Evolutionary conservation across 805 yeast species (phyloP).

Genomic region (Barnettozyma pratensis): DNA sequence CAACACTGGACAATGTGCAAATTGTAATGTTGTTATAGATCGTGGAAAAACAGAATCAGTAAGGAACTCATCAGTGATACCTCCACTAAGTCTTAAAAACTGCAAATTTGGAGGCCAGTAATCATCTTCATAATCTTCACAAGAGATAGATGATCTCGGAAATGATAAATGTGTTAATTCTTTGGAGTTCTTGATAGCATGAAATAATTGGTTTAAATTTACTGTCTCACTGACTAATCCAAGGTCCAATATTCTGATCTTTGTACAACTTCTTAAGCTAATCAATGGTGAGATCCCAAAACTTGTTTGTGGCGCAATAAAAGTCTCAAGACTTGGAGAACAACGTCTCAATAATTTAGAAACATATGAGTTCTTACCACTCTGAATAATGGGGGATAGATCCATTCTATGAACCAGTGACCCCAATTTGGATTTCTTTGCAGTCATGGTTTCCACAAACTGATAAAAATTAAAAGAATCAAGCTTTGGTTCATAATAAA

Average conservation of each 20-base stretch:
- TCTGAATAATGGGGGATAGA: constrained; percentile 74
- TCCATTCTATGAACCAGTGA: constrained; percentile 61
- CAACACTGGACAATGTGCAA: constrained; percentile 84
- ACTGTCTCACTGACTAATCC: constrained; percentile 88
- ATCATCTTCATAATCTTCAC: constrained; percentile 47
- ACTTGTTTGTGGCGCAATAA: constrained; percentile 91
- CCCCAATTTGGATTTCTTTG: constrained; percentile 46
- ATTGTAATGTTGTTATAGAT: constrained; percentile 64
- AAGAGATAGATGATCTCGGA: constrained; percentile 80
- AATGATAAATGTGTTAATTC: constrained; percentile 72
- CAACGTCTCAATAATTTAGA: constrained; percentile 80
- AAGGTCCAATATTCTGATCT: constrained; percentile 63
- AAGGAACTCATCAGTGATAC: constrained; percentile 78
- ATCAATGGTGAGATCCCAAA: constrained; percentile 88
- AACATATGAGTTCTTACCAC: constrained; percentile 88
- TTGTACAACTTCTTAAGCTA: constrained; percentile 67
- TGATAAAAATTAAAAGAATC: constrained; percentile 60
- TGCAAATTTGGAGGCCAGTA: constrained; percentile 80
- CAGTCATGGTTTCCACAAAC: constrained; percentile 67
- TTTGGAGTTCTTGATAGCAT: constrained; percentile 59
- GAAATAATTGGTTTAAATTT: constrained; percentile 73
- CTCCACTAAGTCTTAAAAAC: constrained; percentile 79
- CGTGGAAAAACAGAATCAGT: constrained; percentile 64
- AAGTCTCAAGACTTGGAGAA: constrained; percentile 53
- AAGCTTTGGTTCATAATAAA: constrained; percentile 62